Evolutionary conservation across 345 rosid species (phyloP).

Genomic region (Corymbia maculata): DNA sequence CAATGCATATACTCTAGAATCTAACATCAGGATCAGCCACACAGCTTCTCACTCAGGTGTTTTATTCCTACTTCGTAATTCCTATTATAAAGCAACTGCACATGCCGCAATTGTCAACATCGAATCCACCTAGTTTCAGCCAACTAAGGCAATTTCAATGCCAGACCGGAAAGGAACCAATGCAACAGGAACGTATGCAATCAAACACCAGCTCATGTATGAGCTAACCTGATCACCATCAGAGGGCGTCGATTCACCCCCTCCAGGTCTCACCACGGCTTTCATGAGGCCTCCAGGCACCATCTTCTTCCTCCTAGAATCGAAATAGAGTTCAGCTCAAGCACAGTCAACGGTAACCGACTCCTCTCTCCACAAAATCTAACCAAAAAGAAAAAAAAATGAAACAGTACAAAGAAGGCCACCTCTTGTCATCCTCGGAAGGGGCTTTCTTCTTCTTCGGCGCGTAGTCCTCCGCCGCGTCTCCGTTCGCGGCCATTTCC

Average conservation of each 20-base stretch:
- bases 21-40: not conserved
- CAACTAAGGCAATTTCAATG: not conserved
- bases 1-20: not conserved
- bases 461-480: slow-evolving; percentile 6
- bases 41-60: not conserved
- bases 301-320: slow-evolving; percentile 73
- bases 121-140: not conserved
- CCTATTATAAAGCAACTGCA: not conserved
- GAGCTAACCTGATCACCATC: slow-evolving; percentile 88
- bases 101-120: not conserved
- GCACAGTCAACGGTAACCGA: not conserved
- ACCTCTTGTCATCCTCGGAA: slow-evolving; percentile 61
- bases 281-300: slow-evolving; percentile 86
- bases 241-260: slow-evolving; percentile 67
- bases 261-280: slow-evolving; percentile 84
- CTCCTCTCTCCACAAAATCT: not conserved
- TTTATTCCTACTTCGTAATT: not conserved
- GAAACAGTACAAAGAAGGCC: not conserved
- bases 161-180: not conserved
- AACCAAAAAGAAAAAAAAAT: too few species aligned
- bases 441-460: slow-evolving; percentile 42
- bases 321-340: not conserved
- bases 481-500: slow-evolving; percentile 33
- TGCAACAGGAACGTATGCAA: not conserved
- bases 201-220: not conserved